These are phyloP conservation scores for Lichtheimia corymbifera DNA, from an alignment of 371 early-diverging fungal species.

Conservation along the genomic window DNA sequence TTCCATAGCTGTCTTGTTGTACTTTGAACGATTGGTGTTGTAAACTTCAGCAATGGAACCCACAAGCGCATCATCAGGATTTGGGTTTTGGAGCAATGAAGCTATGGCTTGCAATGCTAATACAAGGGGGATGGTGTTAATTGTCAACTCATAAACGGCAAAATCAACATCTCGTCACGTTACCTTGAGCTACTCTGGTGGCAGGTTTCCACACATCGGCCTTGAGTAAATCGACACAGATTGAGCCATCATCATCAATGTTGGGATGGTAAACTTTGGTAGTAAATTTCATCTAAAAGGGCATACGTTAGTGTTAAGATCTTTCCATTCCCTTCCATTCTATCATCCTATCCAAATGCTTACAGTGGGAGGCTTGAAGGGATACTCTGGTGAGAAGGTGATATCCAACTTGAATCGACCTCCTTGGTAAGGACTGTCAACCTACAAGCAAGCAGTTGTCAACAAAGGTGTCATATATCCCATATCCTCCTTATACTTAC, in stretches of 20 bases:
- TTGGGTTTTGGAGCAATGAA: conserved; percentile 78
- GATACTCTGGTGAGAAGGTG: conserved; percentile 83
- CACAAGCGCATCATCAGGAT: conserved; percentile 91
- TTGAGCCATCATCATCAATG: conserved; percentile 85
- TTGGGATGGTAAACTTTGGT: conserved; percentile 95
- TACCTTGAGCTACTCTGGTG: conserved; percentile 68
- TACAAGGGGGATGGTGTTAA: conserved; percentile 2
- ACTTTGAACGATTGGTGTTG: conserved; percentile 71
- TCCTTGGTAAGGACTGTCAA: conserved; percentile 77
- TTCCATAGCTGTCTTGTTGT: conserved; percentile 79
- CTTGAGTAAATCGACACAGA: conserved; percentile 81
- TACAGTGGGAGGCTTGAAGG: conserved; percentile 92
- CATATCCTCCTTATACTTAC: conserved; percentile 24
- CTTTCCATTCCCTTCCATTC: not conserved
- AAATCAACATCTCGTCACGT: not conserved
- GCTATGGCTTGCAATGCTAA: conserved; percentile 73
- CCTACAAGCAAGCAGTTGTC: conserved; percentile 14
- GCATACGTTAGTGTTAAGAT: not conserved
- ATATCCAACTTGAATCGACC: conserved; percentile 85
- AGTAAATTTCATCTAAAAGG: conserved; percentile 71
- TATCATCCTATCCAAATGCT: not conserved
- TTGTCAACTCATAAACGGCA: conserved; percentile 2
- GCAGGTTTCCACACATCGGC: conserved; percentile 94
- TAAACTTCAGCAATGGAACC: conserved; percentile 83
- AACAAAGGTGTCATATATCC: not conserved